Evolutionary conservation across 306 rosid species (phyloP).

Genomic region (Begonia peltatifolia): DNA sequence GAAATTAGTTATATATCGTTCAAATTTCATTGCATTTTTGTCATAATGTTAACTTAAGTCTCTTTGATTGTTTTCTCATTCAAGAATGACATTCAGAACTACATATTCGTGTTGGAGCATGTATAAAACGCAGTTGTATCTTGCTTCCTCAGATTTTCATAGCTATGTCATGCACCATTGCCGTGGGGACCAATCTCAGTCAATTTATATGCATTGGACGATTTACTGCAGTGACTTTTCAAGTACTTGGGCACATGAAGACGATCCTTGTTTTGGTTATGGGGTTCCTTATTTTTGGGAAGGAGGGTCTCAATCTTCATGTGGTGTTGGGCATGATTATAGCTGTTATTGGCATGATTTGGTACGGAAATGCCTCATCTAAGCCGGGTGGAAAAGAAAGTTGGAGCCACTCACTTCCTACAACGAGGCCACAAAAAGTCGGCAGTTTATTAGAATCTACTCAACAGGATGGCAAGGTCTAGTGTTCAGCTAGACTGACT

Average conservation of each 20-base stretch:
- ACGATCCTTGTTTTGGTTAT: constrained; percentile 54
- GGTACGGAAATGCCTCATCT: constrained; percentile 77
- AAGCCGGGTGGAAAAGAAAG: constrained; percentile 82
- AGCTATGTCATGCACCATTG: constrained; percentile 52
- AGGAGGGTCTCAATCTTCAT: constrained; percentile 55
- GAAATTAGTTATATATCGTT: no score
- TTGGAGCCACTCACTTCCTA: constrained; percentile 45
- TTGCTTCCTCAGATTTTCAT: constrained; percentile 37
- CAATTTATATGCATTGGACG: constrained; percentile 77
- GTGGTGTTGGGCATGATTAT: constrained; percentile 60
- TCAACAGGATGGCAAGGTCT: constrained; percentile 27
- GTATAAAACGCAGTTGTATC: no score
- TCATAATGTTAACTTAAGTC: no score
- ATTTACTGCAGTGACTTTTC: constrained; percentile 68
- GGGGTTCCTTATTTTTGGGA: constrained; percentile 78
- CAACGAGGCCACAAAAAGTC: constrained; percentile 30
- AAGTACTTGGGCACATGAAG: constrained; percentile 82
- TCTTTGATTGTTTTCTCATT: no score
- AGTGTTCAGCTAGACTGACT: constrained; percentile 2
- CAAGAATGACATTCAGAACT: no score
- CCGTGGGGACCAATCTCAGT: constrained; percentile 72
- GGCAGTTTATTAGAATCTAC: constrained; percentile 18
- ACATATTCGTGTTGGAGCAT: no score
- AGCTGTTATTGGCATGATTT: constrained; percentile 70
- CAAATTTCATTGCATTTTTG: no score